Evolutionary conservation across 179 eudicot species (phyloP).

Genomic region (Gypsophila paniculata): DNA sequence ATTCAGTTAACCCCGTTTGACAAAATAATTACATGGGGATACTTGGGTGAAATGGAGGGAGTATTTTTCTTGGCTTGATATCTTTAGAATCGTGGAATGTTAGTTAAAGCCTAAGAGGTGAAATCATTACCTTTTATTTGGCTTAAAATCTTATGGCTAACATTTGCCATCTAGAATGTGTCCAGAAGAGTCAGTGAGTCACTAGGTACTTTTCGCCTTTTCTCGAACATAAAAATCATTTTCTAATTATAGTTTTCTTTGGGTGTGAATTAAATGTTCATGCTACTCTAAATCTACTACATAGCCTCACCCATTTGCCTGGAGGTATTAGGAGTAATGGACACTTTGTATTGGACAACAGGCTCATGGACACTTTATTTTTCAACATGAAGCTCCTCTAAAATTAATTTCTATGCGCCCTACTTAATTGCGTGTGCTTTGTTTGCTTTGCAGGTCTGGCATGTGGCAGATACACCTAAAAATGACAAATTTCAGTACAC

Average conservation of each 20-base stretch:
- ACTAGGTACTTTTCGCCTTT: too few relatives aligned
- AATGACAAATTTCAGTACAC: slow-evolving; percentile 91
- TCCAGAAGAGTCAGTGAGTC: neutral
- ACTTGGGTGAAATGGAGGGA: too few relatives aligned
- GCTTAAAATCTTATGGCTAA: neutral
- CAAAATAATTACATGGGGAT: too few relatives aligned
- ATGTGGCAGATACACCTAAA: slow-evolving; percentile 66
- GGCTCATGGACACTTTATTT: neutral
- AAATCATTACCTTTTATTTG: neutral
- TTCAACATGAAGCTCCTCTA: slow-evolving; percentile 1
- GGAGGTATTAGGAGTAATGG: neutral
- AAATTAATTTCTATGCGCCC: slow-evolving; percentile 5
- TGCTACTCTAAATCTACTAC: neutral
- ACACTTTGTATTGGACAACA: neutral
- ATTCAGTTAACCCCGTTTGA: too few relatives aligned
- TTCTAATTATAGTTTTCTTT: too few relatives aligned
- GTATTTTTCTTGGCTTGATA: too few relatives aligned
- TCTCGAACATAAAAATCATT: too few relatives aligned
- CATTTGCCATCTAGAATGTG: neutral
- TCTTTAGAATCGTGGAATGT: slow-evolving; percentile 1
- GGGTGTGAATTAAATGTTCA: neutral
- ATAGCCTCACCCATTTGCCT: neutral
- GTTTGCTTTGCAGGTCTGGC: slow-evolving; percentile 68
- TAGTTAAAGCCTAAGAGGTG: neutral
- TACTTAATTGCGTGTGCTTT: neutral